Base-by-base conservation (phyloP, 164 flowering plant species). In the Berberis vulgaris region DNA sequence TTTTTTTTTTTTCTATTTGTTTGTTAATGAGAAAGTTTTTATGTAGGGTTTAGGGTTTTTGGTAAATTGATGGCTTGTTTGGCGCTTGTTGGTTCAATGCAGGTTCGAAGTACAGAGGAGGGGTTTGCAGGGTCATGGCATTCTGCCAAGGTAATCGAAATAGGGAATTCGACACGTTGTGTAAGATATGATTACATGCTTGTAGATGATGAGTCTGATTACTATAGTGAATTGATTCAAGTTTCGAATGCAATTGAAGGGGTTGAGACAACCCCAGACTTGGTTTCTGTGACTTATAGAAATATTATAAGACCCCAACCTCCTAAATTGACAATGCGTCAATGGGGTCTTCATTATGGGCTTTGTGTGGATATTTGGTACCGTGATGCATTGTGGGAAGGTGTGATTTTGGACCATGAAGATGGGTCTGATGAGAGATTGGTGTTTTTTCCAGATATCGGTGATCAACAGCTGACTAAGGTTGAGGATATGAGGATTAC, bases 321-420 rank as follows among this genome's bases (percentile, higher is more conserved):
- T 1, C 69, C 71, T 42, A 12, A 9, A 13, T 49, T 6, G 7
- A 41, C 5, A 40, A 8, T 12, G 5, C 5, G 9, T 6, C 45
- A 57, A 43, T 41, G 47, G 46, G 9, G 41, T 38, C 74, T 94
- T 1, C 54, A 53, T 44, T 94, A 84, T 78, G 96, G 94, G 41
- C 67, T 80, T 3, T 91, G 96, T 69, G 97, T 94, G 38, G 99
- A 89, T 78, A 79, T 79, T 2, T 69, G 66, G 45, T 41, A 72
- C 54, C 42, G 74, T 5, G 96, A 84, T 2, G 93, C 85, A 7
- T 94, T 96, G 99, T 94, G 97, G 99, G 97, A 91, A 77, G 99
- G 96, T 7, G 96, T 91, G 44, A 71, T 89, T 41, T 86, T 91
- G 64, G 97, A 87, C 66, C 76, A 67, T 13, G 76, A 80, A 44